Percentiles rank a stretch among this genome's conserved stretches.
phyloP scores from a whole-genome alignment of 805 yeast genomes.

The Cyberlindnera euphorbiae region DNA sequence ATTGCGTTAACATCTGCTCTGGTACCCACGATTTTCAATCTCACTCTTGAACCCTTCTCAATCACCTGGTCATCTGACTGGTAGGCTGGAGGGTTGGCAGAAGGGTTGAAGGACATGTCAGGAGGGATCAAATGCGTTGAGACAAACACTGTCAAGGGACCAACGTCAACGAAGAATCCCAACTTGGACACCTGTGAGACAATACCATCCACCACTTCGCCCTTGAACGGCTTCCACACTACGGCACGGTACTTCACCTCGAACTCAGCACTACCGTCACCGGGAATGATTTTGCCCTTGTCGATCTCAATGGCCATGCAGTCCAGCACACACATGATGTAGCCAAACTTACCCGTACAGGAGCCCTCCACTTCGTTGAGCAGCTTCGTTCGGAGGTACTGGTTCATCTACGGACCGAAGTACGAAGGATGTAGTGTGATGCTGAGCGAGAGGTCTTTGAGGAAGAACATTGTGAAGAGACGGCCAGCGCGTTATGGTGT shows the following conservation, averaged over 20 bases:
- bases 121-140: conserved; percentile 92
- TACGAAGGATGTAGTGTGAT: conserved; percentile 95
- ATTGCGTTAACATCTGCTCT: conserved; percentile 96
- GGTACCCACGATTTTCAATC: conserved; percentile 95
- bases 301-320: conserved; percentile 94
- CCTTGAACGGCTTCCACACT: conserved; percentile 98
- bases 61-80: conserved; percentile 92
- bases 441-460: conserved; percentile 85
- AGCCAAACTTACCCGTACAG: conserved; percentile 98
- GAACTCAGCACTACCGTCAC: conserved; percentile 92
- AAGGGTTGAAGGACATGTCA: conserved; percentile 89
- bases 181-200: conserved; percentile 90
- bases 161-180: conserved; percentile 98
- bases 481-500: background rate
- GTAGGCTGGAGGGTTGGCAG: conserved; percentile 97
- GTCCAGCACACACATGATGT: conserved; percentile 92
- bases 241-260: conserved; percentile 95
- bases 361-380: conserved; percentile 97
- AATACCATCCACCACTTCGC: conserved; percentile 96
- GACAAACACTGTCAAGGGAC: conserved; percentile 91
- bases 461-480: conserved; percentile 35
- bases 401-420: conserved; percentile 97
- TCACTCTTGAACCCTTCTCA: conserved; percentile 87
- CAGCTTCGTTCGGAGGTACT: conserved; percentile 81
- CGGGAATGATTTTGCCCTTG: conserved; percentile 85